phyloP scores from a whole-genome alignment of 2,329 filamentous ascomycete species.

The Aspergillus pseudoviridinutans region DNA sequence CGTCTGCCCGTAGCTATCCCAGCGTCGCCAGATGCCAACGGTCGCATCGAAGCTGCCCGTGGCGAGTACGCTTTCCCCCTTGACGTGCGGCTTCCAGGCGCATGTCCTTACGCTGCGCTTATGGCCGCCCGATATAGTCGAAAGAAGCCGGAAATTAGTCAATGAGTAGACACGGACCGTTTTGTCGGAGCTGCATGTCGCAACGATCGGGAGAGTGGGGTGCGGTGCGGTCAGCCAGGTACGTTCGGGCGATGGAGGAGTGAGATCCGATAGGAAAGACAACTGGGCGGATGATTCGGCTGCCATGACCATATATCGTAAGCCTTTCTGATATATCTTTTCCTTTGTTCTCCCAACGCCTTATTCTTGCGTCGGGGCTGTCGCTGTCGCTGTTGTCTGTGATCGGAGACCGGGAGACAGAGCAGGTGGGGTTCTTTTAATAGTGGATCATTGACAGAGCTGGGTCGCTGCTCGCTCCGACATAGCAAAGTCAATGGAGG shows the following conservation, averaged over 20 bases:
- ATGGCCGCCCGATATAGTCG: conserved; percentile 79
- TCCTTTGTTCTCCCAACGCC: neutral
- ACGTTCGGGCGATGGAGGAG: conserved; percentile 54
- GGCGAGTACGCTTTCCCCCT: conserved; percentile 70
- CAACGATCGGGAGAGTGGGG: conserved; percentile 79
- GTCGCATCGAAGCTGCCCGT: conserved; percentile 93
- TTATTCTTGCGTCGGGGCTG: neutral
- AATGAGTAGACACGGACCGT: conserved; percentile 87
- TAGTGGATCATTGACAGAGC: neutral
- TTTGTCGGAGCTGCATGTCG: conserved; percentile 82
- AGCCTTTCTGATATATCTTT: neutral
- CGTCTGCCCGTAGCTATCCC: conserved; percentile 42
- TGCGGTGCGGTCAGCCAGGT: conserved; percentile 86
- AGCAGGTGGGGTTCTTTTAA: neutral
- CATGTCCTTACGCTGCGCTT: conserved; percentile 81
- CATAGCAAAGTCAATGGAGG: neutral
- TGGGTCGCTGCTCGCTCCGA: neutral
- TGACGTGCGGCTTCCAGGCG: conserved; percentile 77
- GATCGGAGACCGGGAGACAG: neutral
- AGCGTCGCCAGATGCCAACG: conserved; percentile 76
- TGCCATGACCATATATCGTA: neutral
- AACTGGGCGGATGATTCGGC: conserved; percentile 19
- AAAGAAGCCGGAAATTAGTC: conserved; percentile 72
- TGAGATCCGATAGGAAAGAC: conserved; percentile 48
- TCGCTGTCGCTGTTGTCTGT: neutral